Percentiles rank a stretch among this genome's conserved stretches.
Conservation (phyloP, 148 eudicot species). For the Rhododendron kiyosumense region DNA sequence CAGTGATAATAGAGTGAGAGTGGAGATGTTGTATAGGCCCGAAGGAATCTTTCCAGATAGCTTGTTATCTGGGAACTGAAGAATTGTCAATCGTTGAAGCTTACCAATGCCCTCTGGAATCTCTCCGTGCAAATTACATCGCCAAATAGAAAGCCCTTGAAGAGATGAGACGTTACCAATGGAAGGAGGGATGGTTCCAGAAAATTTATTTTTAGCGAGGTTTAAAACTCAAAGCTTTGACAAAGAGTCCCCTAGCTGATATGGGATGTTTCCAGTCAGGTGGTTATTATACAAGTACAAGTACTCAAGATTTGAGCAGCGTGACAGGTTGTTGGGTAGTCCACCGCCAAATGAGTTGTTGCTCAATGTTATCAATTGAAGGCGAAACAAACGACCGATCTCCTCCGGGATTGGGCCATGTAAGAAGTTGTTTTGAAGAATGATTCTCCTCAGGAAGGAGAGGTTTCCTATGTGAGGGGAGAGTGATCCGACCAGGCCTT, state of each 20-base stretch:
- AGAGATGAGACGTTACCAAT: neutral
- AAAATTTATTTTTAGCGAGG: neutral
- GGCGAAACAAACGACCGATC: neutral
- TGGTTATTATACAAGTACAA: neutral
- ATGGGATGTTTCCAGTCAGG: neutral
- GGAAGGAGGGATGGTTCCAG: neutral
- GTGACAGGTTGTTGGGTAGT: neutral
- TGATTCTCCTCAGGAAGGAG: neutral
- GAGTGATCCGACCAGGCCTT: neutral
- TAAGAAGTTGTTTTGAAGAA: neutral
- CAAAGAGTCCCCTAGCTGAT: neutral
- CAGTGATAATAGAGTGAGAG: neutral
- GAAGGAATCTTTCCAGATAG: neutral
- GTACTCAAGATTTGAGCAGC: neutral
- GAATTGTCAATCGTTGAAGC: neutral
- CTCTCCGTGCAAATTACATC: neutral
- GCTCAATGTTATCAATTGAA: neutral
- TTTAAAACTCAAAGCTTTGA: neutral
- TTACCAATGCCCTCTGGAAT: neutral
- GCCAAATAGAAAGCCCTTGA: accelerated
- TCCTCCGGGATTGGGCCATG: neutral
- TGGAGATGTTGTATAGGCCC: neutral
- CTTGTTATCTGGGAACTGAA: neutral
- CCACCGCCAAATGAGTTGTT: neutral
- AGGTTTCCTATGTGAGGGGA: neutral